A percentile compares a stretch with the other conserved stretches of the same genome.
These are phyloP conservation scores for Pyrenopolyporus hunteri DNA, from an alignment of 495 filamentous ascomycete genomes.

Conservation along the genomic window DNA sequence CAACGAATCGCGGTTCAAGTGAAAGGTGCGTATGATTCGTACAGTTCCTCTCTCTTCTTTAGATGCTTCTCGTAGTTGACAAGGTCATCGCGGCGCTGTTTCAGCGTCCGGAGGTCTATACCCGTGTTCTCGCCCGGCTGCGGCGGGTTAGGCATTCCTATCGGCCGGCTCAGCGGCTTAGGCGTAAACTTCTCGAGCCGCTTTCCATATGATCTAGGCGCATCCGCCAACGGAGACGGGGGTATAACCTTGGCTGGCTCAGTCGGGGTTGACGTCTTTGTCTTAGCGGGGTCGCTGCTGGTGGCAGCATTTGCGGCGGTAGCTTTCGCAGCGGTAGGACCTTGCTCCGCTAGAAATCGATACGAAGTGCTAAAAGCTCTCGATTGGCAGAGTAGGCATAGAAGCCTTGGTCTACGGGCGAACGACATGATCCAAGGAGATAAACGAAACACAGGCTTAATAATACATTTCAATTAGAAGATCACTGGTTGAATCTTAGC, in stretches of 20 bases:
- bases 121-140: slow-evolving; percentile 79
- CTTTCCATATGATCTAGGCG: slow-evolving; percentile 62
- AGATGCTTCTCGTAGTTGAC: slow-evolving; percentile 85
- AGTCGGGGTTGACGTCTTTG: slow-evolving; percentile 13
- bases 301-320: slow-evolving; percentile 11
- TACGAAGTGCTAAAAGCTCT: slow-evolving; percentile 54
- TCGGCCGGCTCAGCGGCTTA: slow-evolving; percentile 74
- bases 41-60: slow-evolving; percentile 73
- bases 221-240: slow-evolving; percentile 51
- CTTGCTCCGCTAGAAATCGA: slow-evolving; percentile 45
- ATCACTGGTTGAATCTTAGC: slow-evolving; percentile 1
- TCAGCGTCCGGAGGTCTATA: slow-evolving; percentile 67
- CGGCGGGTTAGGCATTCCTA: slow-evolving; percentile 78
- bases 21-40: slow-evolving; percentile 33
- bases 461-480: slow-evolving; percentile 22
- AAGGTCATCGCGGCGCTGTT: slow-evolving; percentile 78
- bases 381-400: slow-evolving; percentile 57
- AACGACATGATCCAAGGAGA: slow-evolving; percentile 21
- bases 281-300: slow-evolving; percentile 9
- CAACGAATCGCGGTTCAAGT: neutral
- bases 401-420: slow-evolving; percentile 32
- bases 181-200: slow-evolving; percentile 66
- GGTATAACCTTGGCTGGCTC: slow-evolving; percentile 18
- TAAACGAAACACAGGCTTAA: slow-evolving; percentile 11
- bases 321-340: slow-evolving; percentile 29